Base-by-base conservation (phyloP, 2,329 filamentous ascomycete species). In the Mollisiaceae sp. region DNA sequence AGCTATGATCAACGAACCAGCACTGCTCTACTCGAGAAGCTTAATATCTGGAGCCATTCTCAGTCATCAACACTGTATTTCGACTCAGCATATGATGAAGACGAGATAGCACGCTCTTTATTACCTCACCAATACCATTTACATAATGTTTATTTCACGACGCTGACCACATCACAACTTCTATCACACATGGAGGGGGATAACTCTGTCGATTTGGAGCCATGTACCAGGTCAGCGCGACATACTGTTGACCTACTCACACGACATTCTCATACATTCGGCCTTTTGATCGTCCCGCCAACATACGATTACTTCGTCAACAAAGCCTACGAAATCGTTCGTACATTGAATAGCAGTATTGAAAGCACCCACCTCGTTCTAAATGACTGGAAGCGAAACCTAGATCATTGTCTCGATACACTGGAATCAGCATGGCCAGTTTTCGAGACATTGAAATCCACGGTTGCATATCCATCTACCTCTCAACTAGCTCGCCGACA, bases 281-380 rank as follows among this genome's bases (percentile, higher is more conserved):
- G 79, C 36, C 76, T 77, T 63, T 78, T 73, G 41, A 79, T 75
- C 58, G 78, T 72, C 59, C 77, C 68, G 67, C 79, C 75, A 63
- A 84, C 76, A 0, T 79, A 79, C 62, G 79, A 79, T 24, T 76
- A 77, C 68, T 76, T 79, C 27, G 71, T 80, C 35, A 77, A 73
- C 45, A 75, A 75, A 62, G 75, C 76, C 18, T 73, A 77, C 76
- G 66, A 74, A 35, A 69, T 73, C 39, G 65, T 74, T 15, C 70
- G 70, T 60, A 70, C 70, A 9, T 71, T 75, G 9, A 69, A 71
- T 24, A 69, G 71, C 43, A 73, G 71, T 57, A 72, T 76, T 57
- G 72, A 74, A 12, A 71, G 69, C 35, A 73, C 71, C 0, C 72
- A 75, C 41, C 70, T 75, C 22, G 60, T 67, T 27, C 69, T 74